Evolutionary conservation across 352 stramenopile species (phyloP), one percentile per base, ranked within the genome.

Genomic region (Pelagophyceae sp.): DNA sequence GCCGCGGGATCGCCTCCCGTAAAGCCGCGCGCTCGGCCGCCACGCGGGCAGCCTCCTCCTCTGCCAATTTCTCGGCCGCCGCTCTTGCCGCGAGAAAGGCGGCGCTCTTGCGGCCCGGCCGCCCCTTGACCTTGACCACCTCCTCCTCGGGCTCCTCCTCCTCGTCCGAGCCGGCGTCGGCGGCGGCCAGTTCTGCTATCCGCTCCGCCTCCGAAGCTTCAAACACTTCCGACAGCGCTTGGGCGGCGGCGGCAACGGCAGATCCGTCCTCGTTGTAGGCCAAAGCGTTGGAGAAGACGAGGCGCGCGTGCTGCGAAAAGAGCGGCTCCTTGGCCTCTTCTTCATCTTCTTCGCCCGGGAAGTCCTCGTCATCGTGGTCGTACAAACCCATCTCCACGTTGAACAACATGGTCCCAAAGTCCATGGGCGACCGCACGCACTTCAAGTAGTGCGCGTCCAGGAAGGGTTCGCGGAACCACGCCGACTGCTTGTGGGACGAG

Each of bases 351-450:
- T n/a, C n/a, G n/a, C n/a, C n/a, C n/a, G n/a, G 50, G 29, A 1
- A 27, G 61, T 3, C 61, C n/a, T 23, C 17, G n/a, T 29, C 61
- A 31, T 40, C n/a, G 61, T 71, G 17, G 61, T 71, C 61, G 61
- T 71, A 71, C 3, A 6, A 3, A 31, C 61, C 61, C 15, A 3
- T 1, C 15, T 33, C 3, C 3, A 71, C 61, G n/a, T 3, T 6
- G 3, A 40, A 27, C 3, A 17, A 25, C n/a, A 98, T 92, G 0
- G 94, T 98, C 32, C 91, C 91, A 25, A 98, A 83, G 87, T 98
- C 95, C 95, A 98, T 98, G 5, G 95, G 95, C 70, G 97, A 87
- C 75, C 94, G 96, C 77, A 98, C 96, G 58, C 98, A 88, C 58
- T 96, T 88, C 79, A 93, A 92, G 78, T 98, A 98, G 76, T 96